phyloP scores from a whole-genome alignment of 2,329 filamentous ascomycete genomes.

The Hirsutella rhossiliensis region DNA sequence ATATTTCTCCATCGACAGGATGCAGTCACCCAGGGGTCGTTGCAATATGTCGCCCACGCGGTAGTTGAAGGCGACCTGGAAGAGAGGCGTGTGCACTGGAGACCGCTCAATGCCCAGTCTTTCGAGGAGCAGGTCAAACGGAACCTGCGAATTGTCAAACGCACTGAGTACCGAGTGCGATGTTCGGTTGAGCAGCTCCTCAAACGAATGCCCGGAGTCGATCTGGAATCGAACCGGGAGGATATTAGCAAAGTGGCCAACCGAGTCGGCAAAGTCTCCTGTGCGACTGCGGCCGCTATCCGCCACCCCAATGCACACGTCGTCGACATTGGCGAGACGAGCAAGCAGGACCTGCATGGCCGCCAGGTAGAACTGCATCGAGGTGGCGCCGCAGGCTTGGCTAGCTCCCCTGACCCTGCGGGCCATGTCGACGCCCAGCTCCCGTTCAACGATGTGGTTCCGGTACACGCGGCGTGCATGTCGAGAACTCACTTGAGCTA shows the following conservation, averaged over 20 bases:
- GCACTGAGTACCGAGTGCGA: constrained; percentile 13
- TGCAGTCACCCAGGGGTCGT: constrained; percentile 11
- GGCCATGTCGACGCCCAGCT: constrained; percentile 1
- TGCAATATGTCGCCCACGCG: constrained; percentile 17
- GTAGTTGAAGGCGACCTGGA: constrained; percentile 36
- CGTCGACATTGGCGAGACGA: constrained; percentile 15
- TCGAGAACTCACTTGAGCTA: neutral
- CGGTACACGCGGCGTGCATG: neutral
- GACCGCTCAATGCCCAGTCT: constrained; percentile 27
- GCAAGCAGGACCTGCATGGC: constrained; percentile 21
- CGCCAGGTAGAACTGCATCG: constrained; percentile 36
- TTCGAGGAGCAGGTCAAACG: constrained; percentile 32
- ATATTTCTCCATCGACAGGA: constrained; percentile 7
- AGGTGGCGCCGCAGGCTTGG: constrained; percentile 8
- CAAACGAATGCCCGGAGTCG: constrained; percentile 9
- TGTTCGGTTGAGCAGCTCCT: constrained; percentile 8
- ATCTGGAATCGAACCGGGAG: constrained; percentile 26
- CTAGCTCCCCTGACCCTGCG: constrained; percentile 6
- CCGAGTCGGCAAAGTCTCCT: constrained; percentile 11
- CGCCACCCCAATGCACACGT: constrained; percentile 31
- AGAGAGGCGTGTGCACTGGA: constrained; percentile 26
- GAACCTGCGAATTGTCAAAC: constrained; percentile 26
- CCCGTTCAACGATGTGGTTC: constrained; percentile 2
- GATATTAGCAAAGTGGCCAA: constrained; percentile 32
- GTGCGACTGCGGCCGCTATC: constrained; percentile 17